phyloP scores from a whole-genome alignment of 2,329 filamentous ascomycete genomes.

The Xylaria multiplex region DNA sequence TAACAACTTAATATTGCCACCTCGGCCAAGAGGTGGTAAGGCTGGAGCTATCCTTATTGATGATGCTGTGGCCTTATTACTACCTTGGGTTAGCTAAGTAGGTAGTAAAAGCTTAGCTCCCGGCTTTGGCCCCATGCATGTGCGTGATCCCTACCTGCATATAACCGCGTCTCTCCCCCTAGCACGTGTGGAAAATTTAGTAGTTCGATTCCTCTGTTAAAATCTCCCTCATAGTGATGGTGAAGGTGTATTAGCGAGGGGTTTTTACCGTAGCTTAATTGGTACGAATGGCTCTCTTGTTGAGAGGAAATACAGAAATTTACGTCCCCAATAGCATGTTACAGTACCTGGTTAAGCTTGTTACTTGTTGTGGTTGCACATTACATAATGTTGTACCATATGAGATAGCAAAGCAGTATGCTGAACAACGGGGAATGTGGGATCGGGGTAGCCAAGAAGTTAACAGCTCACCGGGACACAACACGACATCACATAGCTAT shows the following conservation, averaged over 20 bases:
- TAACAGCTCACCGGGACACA: neutral
- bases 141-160: slow-evolving; percentile 25
- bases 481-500: neutral
- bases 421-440: neutral
- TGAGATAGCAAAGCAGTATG: neutral
- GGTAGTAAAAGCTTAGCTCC: slow-evolving; percentile 17
- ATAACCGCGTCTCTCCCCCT: slow-evolving; percentile 7
- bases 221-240: too few relatives aligned
- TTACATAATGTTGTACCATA: neutral
- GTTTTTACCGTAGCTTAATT: neutral
- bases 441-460: neutral
- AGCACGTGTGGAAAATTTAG: slow-evolving; percentile 3
- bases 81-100: neutral
- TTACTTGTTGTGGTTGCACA: too few relatives aligned
- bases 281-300: neutral
- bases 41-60: slow-evolving; percentile 27
- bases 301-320: neutral
- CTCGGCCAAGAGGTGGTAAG: slow-evolving; percentile 21
- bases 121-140: slow-evolving; percentile 14
- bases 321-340: too few relatives aligned
- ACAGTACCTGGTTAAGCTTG: too few relatives aligned
- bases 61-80: neutral
- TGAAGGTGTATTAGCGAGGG: neutral
- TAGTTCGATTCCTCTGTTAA: neutral
- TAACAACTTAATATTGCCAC: slow-evolving; percentile 30